These are phyloP conservation scores for Gigaspora rosea DNA, from an alignment of 192 early-diverging fungal species.

Conservation along the genomic window DNA sequence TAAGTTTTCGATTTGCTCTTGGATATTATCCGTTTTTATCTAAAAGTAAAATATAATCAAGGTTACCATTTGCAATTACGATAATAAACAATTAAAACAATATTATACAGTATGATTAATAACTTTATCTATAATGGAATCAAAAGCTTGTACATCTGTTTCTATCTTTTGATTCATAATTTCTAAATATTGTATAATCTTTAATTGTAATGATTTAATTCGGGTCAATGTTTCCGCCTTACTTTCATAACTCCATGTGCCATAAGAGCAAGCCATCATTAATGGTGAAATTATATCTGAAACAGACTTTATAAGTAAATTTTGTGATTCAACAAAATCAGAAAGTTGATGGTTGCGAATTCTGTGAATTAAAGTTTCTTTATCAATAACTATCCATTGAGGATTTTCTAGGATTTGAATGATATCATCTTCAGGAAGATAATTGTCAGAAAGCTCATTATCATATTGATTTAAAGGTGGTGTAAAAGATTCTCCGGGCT, in stretches of 20 bases:
- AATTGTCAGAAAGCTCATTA: neutral
- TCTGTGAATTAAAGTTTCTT: slow-evolving; percentile 17
- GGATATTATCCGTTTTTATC: slow-evolving; percentile 11
- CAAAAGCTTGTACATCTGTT: neutral
- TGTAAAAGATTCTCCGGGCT: neutral
- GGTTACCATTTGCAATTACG: no score
- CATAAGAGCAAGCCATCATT: slow-evolving; percentile 30
- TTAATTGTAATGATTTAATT: neutral
- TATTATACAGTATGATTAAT: neutral
- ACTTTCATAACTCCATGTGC: neutral
- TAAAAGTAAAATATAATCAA: neutral
- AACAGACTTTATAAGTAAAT: neutral
- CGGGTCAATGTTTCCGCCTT: neutral
- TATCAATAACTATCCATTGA: slow-evolving; percentile 27
- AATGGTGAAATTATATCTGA: slow-evolving; percentile 18
- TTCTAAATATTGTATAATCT: slow-evolving; percentile 27
- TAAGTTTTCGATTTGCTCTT: neutral
- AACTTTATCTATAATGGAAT: slow-evolving; percentile 15
- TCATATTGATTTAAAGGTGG: neutral
- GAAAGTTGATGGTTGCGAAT: neutral
- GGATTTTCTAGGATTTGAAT: slow-evolving; percentile 11
- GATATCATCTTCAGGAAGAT: slow-evolving; percentile 24
- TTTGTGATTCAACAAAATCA: slow-evolving; percentile 13
- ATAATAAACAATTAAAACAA: neutral
- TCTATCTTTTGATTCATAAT: neutral